Base-by-base conservation (phyloP, 2,329 filamentous ascomycete genomes). In the Anthostomella pinea region DNA sequence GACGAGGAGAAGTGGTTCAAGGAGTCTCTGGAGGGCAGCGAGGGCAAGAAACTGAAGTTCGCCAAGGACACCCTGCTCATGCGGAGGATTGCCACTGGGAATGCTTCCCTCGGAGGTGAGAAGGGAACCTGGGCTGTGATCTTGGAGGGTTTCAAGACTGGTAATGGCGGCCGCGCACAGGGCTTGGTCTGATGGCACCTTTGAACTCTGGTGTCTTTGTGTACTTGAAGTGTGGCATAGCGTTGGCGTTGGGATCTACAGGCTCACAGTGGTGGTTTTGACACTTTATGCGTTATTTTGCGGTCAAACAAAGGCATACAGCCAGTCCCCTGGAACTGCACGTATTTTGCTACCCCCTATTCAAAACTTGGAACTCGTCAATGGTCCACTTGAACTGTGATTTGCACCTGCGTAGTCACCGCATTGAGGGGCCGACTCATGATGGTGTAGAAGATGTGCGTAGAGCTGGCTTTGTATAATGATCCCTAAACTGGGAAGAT, bases 1-100 rank as follows among this genome's bases (percentile, higher is more conserved):
- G 67, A 76, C 13, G 88, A 95, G 56, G 85, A 90, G 56, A 57
- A 57, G 4, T 91, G 85, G 83, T 79, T 94, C 44, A 79, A 83
- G 48, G 76, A 83, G 17, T 83, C 75, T 39, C 65, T 94, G 23
- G 69, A 77, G 0, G 66, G 69, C 4, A 83, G 84, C 8, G 77
- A 79, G 28, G 85, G 84, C 3, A 79, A 78, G 52, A 73, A 68
- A 26, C 64, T 84, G 6, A 78, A 75, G 45, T 77, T 76, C 16
- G 80, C 84, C 3, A 82, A 78, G 55, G 87, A 91, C 51, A 86
- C 84, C 1, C 68, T 89, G 2, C 70, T 88, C 49, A 83, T 89
- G 72, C 77, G 85, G 49, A 78, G 74, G 44, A 79, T 93, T 43
- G 80, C 82, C 1, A 81, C 73, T 8, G 83, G 85, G 9, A 68